Conservation (phyloP, 441 rosid genomes). For the Corymbia calophylla region DNA sequence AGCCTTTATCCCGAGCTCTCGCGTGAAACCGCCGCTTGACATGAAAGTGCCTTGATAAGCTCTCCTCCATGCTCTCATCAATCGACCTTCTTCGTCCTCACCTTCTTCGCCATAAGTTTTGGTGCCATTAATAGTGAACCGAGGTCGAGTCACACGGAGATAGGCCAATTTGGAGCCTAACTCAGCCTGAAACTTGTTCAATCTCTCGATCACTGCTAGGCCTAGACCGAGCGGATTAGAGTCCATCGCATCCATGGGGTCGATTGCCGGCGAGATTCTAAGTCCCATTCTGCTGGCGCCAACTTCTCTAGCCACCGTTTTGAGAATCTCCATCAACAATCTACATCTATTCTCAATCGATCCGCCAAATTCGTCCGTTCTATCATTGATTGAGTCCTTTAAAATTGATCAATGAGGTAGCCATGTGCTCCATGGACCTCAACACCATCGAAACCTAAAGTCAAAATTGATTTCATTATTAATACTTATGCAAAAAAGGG, state of each 20-base stretch:
- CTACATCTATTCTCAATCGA: background rate
- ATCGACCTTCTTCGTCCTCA: background rate
- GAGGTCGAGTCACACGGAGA: background rate
- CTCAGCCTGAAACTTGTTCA: background rate
- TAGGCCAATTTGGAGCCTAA: background rate
- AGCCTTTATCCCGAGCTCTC: constrained; percentile 14
- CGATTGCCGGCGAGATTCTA: background rate
- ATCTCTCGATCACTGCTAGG: background rate
- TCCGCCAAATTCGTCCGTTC: background rate
- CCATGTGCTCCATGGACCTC: constrained; percentile 7
- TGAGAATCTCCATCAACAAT: background rate
- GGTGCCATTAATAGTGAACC: background rate
- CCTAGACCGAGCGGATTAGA: background rate
- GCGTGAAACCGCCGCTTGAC: background rate
- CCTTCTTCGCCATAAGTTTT: background rate
- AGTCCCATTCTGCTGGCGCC: background rate
- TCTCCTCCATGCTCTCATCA: background rate
- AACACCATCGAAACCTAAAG: constrained; percentile 6
- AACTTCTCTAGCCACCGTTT: background rate
- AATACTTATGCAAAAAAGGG: background rate
- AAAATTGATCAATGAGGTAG: constrained; percentile 11
- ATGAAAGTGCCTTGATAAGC: background rate
- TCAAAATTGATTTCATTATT: background rate
- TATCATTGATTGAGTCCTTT: background rate
- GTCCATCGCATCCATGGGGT: background rate